Evolutionary conservation across 139 green algal genomes (phyloP), one percentile per base, ranked within the genome.

Genomic region (Micromonas commoda): DNA sequence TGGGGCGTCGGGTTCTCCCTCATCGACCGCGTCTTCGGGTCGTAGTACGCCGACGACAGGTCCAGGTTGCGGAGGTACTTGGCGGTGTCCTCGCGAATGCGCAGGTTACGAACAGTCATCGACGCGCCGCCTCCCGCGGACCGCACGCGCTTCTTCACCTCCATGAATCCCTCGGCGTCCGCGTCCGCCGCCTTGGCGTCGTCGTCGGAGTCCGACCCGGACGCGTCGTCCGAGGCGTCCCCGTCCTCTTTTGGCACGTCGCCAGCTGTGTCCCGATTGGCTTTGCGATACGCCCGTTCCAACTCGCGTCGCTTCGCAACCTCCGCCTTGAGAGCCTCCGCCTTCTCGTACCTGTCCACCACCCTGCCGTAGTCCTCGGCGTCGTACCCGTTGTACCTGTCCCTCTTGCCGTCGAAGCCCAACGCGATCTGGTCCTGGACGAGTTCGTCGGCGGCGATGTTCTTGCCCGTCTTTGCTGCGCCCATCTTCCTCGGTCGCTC

Each of bases 11-110:
- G 94, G 83, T 98, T 91, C 77, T 96, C 92, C 31, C 94, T 86
- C 94, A 98, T 98, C 29, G 91, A 96, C 31, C 94, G 87, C 5
- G 91, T 94, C 86, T 99, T 99, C 71, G 96, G 96, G 87, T 99
- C 96, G 80, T 98, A 99, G 87, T 99, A 89, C 9, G 96, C 94
- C 1, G 87, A 94, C 85, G 95, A 91, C 9, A 85, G 29, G 82
- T 98, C 96, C 83, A 99, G 85, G 82, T 99, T 99, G 60, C 97
- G 87, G 73, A 99, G 89, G 83, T 99, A 99, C 87, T 99, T 99
- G 64, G 95, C 96, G 0, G 94, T 99, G 86, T 99, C 96, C 81
- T 99, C 96, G n/a, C 96, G 90, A 77, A 99, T 98, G 67, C 96
- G 91, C 85, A 99, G 89, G 88, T 99, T 99, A 70, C 93, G 24